Evolutionary conservation across 768 basidiomycete genomes (phyloP).

Genomic region (Galerina marginata): DNA sequence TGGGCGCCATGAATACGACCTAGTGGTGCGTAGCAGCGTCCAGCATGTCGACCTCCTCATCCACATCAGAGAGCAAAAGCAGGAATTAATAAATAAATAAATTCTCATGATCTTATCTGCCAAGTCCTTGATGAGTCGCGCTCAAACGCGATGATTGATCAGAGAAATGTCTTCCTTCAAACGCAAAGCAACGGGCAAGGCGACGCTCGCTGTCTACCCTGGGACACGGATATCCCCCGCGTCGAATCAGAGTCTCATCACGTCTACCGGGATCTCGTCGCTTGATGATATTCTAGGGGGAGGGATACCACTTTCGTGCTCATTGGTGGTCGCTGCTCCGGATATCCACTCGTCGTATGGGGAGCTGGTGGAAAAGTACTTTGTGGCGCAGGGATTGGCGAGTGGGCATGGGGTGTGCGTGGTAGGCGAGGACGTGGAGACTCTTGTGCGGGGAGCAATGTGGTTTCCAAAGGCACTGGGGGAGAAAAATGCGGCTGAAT

Average conservation of each 20-base stretch:
- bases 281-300: conserved; percentile 96
- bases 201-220: conserved; percentile 37
- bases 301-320: conserved; percentile 83
- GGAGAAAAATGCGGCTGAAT: conserved; percentile 22
- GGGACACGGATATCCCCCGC: conserved; percentile 67
- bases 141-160: neutral
- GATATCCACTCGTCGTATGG: conserved; percentile 88
- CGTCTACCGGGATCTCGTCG: conserved; percentile 89
- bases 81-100: neutral
- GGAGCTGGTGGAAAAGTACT: conserved; percentile 86
- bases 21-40: neutral
- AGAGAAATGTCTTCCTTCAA: conserved; percentile 80
- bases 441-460: conserved; percentile 77
- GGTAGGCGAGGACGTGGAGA: conserved; percentile 60
- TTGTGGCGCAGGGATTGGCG: conserved; percentile 84
- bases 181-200: conserved; percentile 57
- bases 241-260: conserved; percentile 59
- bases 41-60: conserved; percentile 1
- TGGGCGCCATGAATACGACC: conserved; percentile 10
- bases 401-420: conserved; percentile 72
- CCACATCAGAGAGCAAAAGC: conserved; percentile 2
- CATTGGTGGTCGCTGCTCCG: conserved; percentile 75
- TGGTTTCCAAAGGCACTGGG: conserved; percentile 61
- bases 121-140: neutral
- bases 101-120: conserved; percentile 16